phyloP scores from a whole-genome alignment of 1,284 basidiomycete genomes.

The Heterobasidion parviporum region DNA sequence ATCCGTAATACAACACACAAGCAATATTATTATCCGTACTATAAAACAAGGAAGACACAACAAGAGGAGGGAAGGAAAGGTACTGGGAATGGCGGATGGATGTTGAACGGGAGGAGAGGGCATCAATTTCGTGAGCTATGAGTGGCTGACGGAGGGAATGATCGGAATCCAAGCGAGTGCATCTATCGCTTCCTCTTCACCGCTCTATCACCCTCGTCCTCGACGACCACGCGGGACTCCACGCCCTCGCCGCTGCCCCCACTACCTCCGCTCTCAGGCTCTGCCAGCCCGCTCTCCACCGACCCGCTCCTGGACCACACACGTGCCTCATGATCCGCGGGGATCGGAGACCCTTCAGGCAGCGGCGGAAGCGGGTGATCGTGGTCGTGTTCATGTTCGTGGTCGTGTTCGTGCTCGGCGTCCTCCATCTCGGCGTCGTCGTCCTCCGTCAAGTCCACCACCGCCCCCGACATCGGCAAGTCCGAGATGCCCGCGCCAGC shows the following conservation, averaged over 20 bases:
- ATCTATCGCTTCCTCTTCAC: slow-evolving; percentile 21
- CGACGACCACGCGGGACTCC: neutral
- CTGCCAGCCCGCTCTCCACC: neutral
- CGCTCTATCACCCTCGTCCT: slow-evolving; percentile 16
- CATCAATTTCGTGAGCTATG: neutral
- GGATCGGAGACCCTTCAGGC: slow-evolving; percentile 18
- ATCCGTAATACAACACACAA: neutral
- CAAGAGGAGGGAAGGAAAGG: neutral
- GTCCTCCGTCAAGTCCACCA: slow-evolving; percentile 14
- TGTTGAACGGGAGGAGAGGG: neutral
- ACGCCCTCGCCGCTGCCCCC: neutral
- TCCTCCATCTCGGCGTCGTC: slow-evolving; percentile 21
- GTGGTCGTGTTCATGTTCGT: neutral
- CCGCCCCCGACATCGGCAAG: slow-evolving; percentile 7
- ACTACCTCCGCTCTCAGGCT: slow-evolving; percentile 4
- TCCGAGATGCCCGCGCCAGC: slow-evolving; percentile 5
- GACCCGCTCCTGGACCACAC: slow-evolving; percentile 10
- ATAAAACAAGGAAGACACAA: neutral
- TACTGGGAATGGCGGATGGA: neutral
- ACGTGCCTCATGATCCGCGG: slow-evolving; percentile 10
- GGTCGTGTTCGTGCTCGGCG: slow-evolving; percentile 4
- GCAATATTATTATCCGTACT: neutral
- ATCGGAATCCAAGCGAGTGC: neutral
- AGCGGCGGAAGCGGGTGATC: slow-evolving; percentile 19
- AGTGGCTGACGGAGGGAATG: neutral